Percentiles rank a stretch among this genome's conserved stretches.
phyloP scores from a whole-genome alignment of 208 protist species.

The Acanthamoeba royreba region DNA sequence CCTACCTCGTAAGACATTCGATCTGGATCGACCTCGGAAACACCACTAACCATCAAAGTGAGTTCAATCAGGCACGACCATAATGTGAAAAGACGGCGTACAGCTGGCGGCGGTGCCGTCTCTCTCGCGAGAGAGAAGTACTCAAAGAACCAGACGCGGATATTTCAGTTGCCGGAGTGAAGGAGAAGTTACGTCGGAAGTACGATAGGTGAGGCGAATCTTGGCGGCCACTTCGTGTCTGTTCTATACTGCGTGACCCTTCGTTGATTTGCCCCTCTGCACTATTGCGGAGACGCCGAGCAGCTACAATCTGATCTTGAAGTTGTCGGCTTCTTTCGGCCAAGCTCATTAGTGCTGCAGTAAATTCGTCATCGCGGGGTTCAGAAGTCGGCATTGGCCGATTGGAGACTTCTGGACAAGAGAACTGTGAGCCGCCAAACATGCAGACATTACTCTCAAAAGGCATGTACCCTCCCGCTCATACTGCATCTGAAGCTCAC shows the following conservation, averaged over 20 bases:
- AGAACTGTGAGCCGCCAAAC: too few species aligned
- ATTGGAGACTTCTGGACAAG: neutral
- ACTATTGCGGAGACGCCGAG: neutral
- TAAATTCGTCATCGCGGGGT: neutral
- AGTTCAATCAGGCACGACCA: neutral
- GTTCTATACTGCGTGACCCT: neutral
- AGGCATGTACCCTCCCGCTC: neutral
- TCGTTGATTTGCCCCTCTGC: neutral
- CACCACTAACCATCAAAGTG: too few species aligned
- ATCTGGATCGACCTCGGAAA: neutral
- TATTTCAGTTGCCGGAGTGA: neutral
- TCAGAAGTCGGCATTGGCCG: neutral
- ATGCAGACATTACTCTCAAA: neutral
- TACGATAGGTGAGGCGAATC: neutral
- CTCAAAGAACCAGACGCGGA: neutral
- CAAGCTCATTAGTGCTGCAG: neutral
- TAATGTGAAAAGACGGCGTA: neutral
- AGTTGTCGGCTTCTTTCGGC: neutral
- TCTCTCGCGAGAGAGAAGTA: neutral
- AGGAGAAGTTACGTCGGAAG: neutral
- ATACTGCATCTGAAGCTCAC: neutral
- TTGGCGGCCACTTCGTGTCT: neutral
- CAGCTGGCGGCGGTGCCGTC: neutral
- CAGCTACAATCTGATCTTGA: neutral
- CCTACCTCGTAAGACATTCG: neutral